Base-by-base conservation (phyloP, 352 stramenopile species). In the Peronospora farinosa region DNA sequence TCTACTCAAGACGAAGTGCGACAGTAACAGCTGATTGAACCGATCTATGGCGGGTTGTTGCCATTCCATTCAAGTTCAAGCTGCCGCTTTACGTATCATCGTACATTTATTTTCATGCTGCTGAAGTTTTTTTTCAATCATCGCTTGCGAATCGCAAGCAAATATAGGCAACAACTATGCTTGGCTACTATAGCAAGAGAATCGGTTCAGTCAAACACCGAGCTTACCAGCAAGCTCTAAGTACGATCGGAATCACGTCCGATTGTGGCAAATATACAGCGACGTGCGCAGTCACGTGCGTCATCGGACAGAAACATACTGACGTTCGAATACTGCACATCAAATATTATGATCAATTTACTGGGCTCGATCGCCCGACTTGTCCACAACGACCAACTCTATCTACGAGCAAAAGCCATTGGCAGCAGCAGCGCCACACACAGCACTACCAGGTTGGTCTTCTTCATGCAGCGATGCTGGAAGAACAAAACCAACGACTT, bases 361-460 rank as follows among this genome's bases (percentile, higher is more conserved):
- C 33, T 48, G 27, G 45, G 28, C 32, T 40, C 12, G 17, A 35
- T 11, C 15, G 36, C 25, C 36, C 42, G 13, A 32, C 31, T 7
- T 37, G 16, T 3, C 28, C 25, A 41, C 6, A 8, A 9, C 1
- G n/a, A 32, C 16, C 37, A 32, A 37, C 31, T 67, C 36, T 70
- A 71, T 65, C 40, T 61, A 33, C 57, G 62, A 13, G 53, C 43
- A 12, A 74, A 54, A 17, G 69, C 54, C 38, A 74, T 54, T 2
- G 65, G 65, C 17, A 74, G 49, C 33, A 72, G 36, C 47, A 74
- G 53, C 23, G 65, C 65, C 13, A 74, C 54, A 36, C 65, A 72
- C 1, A 74, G 51, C 35, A 74, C 16, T 27, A 68, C 54, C 5
- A 74, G 25, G 48, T 64, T 74, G 15, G 65, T 72, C 58, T 57